Percentiles rank a stretch among this genome's conserved stretches.
Evolutionary conservation across 371 early-diverging fungal genomes (phyloP).

Genomic region (Modicella reniformis): DNA sequence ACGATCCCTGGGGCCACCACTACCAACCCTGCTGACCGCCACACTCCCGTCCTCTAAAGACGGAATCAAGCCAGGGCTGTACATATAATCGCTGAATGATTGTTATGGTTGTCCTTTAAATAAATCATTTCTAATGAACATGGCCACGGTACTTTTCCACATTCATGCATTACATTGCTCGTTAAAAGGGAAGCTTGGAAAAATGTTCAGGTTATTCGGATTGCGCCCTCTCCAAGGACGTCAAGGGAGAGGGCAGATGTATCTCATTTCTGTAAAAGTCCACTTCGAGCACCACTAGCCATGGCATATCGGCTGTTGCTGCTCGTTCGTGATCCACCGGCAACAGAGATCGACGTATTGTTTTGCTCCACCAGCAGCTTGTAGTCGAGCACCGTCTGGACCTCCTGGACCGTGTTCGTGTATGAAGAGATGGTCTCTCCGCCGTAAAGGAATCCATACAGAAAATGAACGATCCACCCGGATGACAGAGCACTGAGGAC

Average conservation of each 20-base stretch:
- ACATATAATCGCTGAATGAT: too few relatives aligned
- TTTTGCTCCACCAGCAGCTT: background rate
- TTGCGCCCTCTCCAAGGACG: conserved; percentile 44
- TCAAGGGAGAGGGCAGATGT: conserved; percentile 29
- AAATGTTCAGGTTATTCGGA: conserved; percentile 32
- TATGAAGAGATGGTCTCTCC: conserved; percentile 37
- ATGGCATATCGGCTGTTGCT: conserved; percentile 2
- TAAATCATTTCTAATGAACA: too few relatives aligned
- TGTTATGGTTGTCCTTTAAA: too few relatives aligned
- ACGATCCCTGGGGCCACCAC: background rate
- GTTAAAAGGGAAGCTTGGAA: too few relatives aligned
- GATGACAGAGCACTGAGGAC: conserved; percentile 15
- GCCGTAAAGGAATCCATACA: conserved; percentile 45
- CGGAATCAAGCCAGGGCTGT: too few relatives aligned
- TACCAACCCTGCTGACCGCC: background rate
- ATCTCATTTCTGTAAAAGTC: conserved; percentile 45
- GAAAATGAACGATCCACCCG: conserved; percentile 22
- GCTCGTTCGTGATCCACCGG: conserved; percentile 1
- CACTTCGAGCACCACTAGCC: conserved; percentile 12
- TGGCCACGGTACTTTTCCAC: too few relatives aligned
- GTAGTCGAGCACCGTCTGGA: conserved; percentile 21
- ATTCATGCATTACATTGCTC: too few relatives aligned
- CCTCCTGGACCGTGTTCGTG: conserved; percentile 35
- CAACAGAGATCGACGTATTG: background rate
- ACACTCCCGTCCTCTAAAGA: background rate